These are phyloP conservation scores for Irpex rosettiformis DNA, from an alignment of 1,284 basidiomycete species.

Conservation along the genomic window DNA sequence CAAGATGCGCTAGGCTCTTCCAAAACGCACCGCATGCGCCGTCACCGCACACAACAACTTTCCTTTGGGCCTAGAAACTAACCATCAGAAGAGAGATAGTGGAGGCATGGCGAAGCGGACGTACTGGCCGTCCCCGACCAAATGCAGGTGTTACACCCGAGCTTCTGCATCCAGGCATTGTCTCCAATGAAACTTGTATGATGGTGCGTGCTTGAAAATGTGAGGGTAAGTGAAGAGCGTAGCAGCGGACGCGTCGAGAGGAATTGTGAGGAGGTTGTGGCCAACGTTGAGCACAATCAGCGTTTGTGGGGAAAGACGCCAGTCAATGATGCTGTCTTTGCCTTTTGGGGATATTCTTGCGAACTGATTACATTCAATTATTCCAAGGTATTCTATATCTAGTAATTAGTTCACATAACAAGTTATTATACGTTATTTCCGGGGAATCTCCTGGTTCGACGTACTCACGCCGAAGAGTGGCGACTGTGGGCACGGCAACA, in stretches of 20 bases:
- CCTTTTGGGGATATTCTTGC: background rate
- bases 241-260: background rate
- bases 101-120: conserved; percentile 4
- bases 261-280: background rate
- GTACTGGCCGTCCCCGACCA: conserved; percentile 27
- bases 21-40: conserved; percentile 77
- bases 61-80: conserved; percentile 51
- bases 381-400: background rate
- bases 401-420: too few species aligned
- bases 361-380: background rate
- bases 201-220: background rate
- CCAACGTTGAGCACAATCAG: background rate
- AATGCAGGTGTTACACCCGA: conserved; percentile 14
- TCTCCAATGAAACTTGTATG: background rate
- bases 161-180: conserved; percentile 5
- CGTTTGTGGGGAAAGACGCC: background rate
- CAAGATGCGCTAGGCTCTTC: conserved; percentile 5
- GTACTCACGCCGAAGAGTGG: too few species aligned
- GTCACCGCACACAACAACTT: conserved; percentile 86
- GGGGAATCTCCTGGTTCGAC: too few species aligned
- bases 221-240: background rate
- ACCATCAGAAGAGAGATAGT: background rate
- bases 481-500: too few species aligned
- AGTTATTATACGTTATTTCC: too few species aligned
- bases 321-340: background rate